Base-by-base conservation (phyloP, 1,139 yeast genomes). In the Suhomyces kunorum region DNA sequence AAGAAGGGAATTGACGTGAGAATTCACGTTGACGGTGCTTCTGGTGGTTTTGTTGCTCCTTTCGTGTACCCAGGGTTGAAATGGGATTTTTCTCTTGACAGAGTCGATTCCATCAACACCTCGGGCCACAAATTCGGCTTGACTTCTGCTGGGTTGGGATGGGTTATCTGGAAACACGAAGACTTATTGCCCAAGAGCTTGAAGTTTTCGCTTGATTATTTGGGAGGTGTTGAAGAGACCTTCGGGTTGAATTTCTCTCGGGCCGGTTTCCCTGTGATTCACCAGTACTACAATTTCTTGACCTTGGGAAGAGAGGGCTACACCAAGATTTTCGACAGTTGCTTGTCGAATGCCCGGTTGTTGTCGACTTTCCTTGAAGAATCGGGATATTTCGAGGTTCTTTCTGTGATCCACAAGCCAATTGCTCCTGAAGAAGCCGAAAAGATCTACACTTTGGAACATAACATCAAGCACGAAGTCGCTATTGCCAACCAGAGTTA, bases 81-180 rank as follows among this genome's bases (percentile, higher is more conserved):
- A 48, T 89, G 96, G 96, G 96, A 88, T 62, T 89, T 89, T 65
- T 67, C 80, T 41, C 60, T 85, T 37, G 78, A 79, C 24, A 76
- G 96, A 47, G 97, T 89, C 36, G 81, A 77, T 49, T 81, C 90
- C 23, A 88, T 89, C 64, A 89, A 87, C 67, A 80, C 95, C n/a
- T 85, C 95, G 2, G 96, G 97, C 45, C 97, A 89, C 68, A 89
- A 89, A 66, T 89, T 85, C 64, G 97, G 97, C 25, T 71, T 89
- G 38, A 84, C 90, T 26, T 80, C 94, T 23, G 95, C 92, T 13
- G 97, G 97, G 36, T 76, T 87, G 40, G 97, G 97, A 39, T 89
- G 96, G 96, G 80, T 89, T 43, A 66, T 89, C 44, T 89, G 95
- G 90, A 81, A 81, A 58, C 81, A 81, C 58, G 68, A 71, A 28